Evolutionary conservation across 2,329 filamentous ascomycete species (phyloP).

Genomic region (Stagonosporopsis cucurbitacearum): DNA sequence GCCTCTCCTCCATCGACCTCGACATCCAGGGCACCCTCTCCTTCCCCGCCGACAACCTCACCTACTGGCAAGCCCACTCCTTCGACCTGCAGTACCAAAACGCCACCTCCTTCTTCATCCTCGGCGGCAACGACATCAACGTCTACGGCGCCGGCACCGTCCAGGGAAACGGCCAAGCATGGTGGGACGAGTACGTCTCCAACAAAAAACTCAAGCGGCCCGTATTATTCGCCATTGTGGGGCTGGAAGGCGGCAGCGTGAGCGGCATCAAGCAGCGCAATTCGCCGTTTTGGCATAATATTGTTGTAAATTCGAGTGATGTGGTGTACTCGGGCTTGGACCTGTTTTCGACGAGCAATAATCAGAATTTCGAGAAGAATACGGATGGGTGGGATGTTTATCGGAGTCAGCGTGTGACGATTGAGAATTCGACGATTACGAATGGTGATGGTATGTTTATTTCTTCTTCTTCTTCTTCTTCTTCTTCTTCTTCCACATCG

Average conservation of each 20-base stretch:
- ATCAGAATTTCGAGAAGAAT: slow-evolving; percentile 22
- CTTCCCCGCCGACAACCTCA: slow-evolving; percentile 12
- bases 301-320: slow-evolving; percentile 56
- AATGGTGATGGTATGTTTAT: slow-evolving; percentile 51
- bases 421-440: slow-evolving; percentile 66
- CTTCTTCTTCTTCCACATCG: background rate
- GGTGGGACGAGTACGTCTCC: slow-evolving; percentile 33
- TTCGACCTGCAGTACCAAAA: slow-evolving; percentile 60
- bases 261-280: slow-evolving; percentile 13
- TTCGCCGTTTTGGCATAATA: slow-evolving; percentile 47
- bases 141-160: slow-evolving; percentile 63
- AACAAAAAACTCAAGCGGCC: slow-evolving; percentile 19
- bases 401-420: slow-evolving; percentile 62
- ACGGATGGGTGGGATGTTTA: slow-evolving; percentile 62
- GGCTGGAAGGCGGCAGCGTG: slow-evolving; percentile 14
- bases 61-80: slow-evolving; percentile 19
- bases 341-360: slow-evolving; percentile 20
- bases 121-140: slow-evolving; percentile 67
- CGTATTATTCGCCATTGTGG: slow-evolving; percentile 10
- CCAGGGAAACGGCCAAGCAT: slow-evolving; percentile 65
- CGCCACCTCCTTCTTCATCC: slow-evolving; percentile 66
- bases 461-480: background rate
- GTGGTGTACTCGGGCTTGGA: slow-evolving; percentile 41
- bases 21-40: slow-evolving; percentile 21
- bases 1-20: slow-evolving; percentile 16